Conservation (phyloP, 2,329 filamentous ascomycete genomes). For the Lecanosticta acicola region DNA sequence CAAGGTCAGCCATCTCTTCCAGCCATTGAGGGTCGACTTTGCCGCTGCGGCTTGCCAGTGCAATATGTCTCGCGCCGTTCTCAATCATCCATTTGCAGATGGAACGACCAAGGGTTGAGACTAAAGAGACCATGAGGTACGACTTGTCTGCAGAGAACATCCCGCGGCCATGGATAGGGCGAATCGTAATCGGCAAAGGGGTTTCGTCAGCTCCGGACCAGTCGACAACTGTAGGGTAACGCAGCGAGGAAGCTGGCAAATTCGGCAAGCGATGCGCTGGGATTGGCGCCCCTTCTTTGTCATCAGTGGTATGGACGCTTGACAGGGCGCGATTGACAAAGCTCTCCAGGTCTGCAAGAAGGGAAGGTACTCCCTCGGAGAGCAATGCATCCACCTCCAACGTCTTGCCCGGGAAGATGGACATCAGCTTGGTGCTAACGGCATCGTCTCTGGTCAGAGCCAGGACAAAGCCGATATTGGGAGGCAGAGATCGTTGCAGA, state of each 20-base stretch:
- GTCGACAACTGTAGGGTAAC: conserved; percentile 12
- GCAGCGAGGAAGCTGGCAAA: conserved; percentile 7
- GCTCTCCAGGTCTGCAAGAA: conserved; percentile 2
- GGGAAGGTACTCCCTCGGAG: background rate
- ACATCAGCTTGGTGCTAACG: conserved; percentile 11
- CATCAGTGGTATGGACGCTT: no score
- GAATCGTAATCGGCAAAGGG: conserved; percentile 10
- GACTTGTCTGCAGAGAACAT: conserved; percentile 15
- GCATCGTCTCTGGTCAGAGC: conserved; percentile 9
- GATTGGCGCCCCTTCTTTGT: no score
- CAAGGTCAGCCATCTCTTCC: conserved; percentile 12
- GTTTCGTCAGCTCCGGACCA: conserved; percentile 8
- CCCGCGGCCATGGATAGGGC: conserved; percentile 9
- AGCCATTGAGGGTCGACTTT: conserved; percentile 16
- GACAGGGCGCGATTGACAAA: background rate
- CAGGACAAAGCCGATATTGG: conserved; percentile 10
- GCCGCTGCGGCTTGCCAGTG: conserved; percentile 15
- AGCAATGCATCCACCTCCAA: conserved; percentile 8
- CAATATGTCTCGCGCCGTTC: conserved; percentile 17
- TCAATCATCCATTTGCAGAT: conserved; percentile 19
- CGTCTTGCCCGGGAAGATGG: conserved; percentile 7
- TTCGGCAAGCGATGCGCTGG: conserved; percentile 8
- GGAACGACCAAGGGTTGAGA: conserved; percentile 13
- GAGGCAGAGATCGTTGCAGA: conserved; percentile 9
- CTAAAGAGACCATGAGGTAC: conserved; percentile 17